These are phyloP conservation scores for Peronosclerospora sorghi DNA, from an alignment of 352 stramenopile genomes.

Conservation along the genomic window DNA sequence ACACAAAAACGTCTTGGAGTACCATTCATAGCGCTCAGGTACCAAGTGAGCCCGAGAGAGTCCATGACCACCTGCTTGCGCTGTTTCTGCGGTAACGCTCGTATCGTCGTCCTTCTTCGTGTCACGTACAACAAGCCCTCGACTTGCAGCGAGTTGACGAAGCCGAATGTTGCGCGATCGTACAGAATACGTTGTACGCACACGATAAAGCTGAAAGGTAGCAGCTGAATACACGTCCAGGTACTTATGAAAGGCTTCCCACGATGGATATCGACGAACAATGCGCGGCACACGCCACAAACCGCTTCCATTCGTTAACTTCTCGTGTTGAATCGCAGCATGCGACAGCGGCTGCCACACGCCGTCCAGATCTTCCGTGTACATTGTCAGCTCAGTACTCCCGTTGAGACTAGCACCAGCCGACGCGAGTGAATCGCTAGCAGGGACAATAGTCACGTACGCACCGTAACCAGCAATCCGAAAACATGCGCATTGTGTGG, in stretches of 20 bases:
- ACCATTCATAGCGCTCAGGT: conserved; percentile 53
- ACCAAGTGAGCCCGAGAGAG: conserved; percentile 36
- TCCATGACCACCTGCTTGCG: conserved; percentile 8
- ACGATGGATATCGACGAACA: conserved; percentile 18
- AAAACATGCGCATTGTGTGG: conserved; percentile 26
- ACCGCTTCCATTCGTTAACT: conserved; percentile 11
- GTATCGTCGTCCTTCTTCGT: neutral
- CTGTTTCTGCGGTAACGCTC: neutral
- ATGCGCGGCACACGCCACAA: neutral
- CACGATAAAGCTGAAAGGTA: conserved; percentile 56
- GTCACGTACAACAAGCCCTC: conserved; percentile 21
- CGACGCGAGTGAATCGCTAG: conserved; percentile 2
- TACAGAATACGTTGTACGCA: conserved; percentile 68
- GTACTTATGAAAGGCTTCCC: conserved; percentile 52
- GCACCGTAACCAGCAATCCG: conserved; percentile 14
- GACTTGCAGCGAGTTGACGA: conserved; percentile 30
- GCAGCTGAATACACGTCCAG: conserved; percentile 53
- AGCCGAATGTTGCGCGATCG: conserved; percentile 49
- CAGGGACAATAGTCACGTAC: conserved; percentile 21
- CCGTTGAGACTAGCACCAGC: conserved; percentile 11
- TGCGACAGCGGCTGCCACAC: conserved; percentile 18
- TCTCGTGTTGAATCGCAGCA: conserved; percentile 14
- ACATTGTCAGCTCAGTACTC: conserved; percentile 14
- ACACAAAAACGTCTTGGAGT: conserved; percentile 73
- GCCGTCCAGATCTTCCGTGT: conserved; percentile 20